A percentile compares a stretch with the other conserved stretches of the same genome.
phyloP scores from a whole-genome alignment of 345 rosid species.

The Ailanthus altissimus region DNA sequence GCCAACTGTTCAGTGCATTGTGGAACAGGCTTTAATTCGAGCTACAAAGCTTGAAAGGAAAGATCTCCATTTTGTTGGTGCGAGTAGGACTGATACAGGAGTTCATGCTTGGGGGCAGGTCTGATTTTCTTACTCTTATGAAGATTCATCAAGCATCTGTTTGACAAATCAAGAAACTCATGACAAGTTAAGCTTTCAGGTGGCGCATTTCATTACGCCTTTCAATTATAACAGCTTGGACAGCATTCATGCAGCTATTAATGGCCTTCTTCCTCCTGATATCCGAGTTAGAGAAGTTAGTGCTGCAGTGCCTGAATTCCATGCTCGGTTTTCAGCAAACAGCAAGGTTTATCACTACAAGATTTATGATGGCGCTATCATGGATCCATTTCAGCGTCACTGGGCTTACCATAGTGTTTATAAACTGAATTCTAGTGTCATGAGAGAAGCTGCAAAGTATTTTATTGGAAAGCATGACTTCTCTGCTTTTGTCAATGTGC shows the following conservation, averaged over 20 bases:
- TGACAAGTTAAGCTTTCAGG: conserved; percentile 48
- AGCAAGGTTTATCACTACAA: conserved; percentile 82
- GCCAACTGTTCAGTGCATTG: conserved; percentile 75
- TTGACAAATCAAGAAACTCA: conserved; percentile 27
- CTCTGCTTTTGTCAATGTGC: conserved; percentile 86
- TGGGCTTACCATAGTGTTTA: conserved; percentile 63
- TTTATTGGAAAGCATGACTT: conserved; percentile 77
- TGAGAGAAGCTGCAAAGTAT: conserved; percentile 70
- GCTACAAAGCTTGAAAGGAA: conserved; percentile 67
- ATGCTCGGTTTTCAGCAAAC: conserved; percentile 76
- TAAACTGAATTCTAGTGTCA: conserved; percentile 55
- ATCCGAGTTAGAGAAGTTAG: conserved; percentile 81
- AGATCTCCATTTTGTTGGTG: conserved; percentile 74
- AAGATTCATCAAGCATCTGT: conserved; percentile 18
- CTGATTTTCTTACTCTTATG: conserved; percentile 29
- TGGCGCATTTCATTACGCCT: conserved; percentile 90
- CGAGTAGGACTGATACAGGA: conserved; percentile 89
- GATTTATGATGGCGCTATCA: conserved; percentile 68
- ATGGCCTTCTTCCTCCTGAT: conserved; percentile 83
- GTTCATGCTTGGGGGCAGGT: conserved; percentile 99
- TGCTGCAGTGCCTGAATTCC: conserved; percentile 74
- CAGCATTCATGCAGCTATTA: conserved; percentile 67
- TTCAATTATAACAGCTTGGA: conserved; percentile 73
- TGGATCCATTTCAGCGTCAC: conserved; percentile 81
- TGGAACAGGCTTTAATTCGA: conserved; percentile 70